These are phyloP conservation scores for Antrodiella citrinella DNA, from an alignment of 768 basidiomycete species.

Conservation along the genomic window DNA sequence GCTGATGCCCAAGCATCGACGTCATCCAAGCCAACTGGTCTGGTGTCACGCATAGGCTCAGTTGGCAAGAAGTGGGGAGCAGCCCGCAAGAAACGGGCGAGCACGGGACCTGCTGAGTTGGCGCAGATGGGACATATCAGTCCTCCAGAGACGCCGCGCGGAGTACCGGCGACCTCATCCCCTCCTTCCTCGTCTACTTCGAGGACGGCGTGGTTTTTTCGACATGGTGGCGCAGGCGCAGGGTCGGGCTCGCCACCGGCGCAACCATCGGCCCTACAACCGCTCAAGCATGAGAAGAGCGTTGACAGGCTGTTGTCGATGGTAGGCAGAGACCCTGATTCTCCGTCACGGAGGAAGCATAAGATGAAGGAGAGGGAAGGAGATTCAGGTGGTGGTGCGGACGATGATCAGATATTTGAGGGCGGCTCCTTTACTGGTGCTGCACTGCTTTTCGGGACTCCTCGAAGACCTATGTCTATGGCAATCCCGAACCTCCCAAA, in stretches of 20 bases:
- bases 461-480: constrained; percentile 37
- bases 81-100: constrained; percentile 34
- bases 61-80: constrained; percentile 45
- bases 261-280: constrained; percentile 16
- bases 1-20: constrained; percentile 17
- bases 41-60: constrained; percentile 49
- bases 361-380: constrained; percentile 1
- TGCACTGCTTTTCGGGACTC: constrained; percentile 13
- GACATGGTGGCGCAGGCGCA: constrained; percentile 33
- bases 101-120: constrained; percentile 33
- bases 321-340: constrained; percentile 17
- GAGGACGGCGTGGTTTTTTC: constrained; percentile 42
- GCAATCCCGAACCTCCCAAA: constrained; percentile 24
- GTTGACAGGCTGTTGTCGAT: constrained; percentile 23
- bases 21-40: too few species aligned
- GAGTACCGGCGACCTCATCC: constrained; percentile 18
- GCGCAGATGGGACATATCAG: too few species aligned
- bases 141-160: constrained; percentile 11
- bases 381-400: neutral
- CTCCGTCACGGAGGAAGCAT: constrained; percentile 16
- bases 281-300: constrained; percentile 24
- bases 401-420: too few species aligned
- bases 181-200: constrained; percentile 18
- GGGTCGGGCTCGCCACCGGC: constrained; percentile 37
- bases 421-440: neutral